Evolutionary conservation across 2,329 filamentous ascomycete genomes (phyloP), one percentile per base, ranked within the genome.

Genomic region (Fusarium continuum): DNA sequence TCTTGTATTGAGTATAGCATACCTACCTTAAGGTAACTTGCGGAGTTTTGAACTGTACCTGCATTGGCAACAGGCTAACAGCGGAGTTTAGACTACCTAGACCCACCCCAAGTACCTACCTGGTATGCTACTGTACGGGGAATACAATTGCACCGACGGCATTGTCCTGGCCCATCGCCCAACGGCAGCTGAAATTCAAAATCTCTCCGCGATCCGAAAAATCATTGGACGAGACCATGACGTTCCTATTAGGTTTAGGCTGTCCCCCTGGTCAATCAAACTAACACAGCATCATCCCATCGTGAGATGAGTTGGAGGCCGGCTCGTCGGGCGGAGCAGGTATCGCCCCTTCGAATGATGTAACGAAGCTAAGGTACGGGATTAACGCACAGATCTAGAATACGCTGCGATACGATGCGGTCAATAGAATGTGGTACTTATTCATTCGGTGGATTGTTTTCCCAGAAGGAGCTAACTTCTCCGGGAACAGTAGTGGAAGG

Each of bases 101-200:
- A 25, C 41, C n/a, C 19, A 16, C 17, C 10, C 19, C 16, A 50
- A 26, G 26, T 29, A 40, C 49, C 32, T 20, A 39, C 22, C 48
- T 40, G 39, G 22, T 6, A 25, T n/a, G 29, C 23, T 31, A 22
- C 23, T 25, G 31, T n/a, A 43, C 57, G 65, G 65, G 44, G 53
- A 9, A 29, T 47, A 39, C 22, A 56, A 55, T 70, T 67, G 32
- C 38, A 25, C 68, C 68, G 68, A 60, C 65, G 65, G 68, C 40
- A 40, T 32, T 61, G 43, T 38, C 39, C 32, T 28, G n/a, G n/a
- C n/a, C n/a, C n/a, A 10, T 39, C 20, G 44, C 23, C 35, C 19
- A 8, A 38, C 35, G 23, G 28, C 14, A n/a, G 10, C 14, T 34
- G 34, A 22, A 32, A 28, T 25, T 10, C 25, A 14, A 29, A 52